Evolutionary conservation across 106 monocot genomes (phyloP).

Genomic region (Chionographis japonica): DNA sequence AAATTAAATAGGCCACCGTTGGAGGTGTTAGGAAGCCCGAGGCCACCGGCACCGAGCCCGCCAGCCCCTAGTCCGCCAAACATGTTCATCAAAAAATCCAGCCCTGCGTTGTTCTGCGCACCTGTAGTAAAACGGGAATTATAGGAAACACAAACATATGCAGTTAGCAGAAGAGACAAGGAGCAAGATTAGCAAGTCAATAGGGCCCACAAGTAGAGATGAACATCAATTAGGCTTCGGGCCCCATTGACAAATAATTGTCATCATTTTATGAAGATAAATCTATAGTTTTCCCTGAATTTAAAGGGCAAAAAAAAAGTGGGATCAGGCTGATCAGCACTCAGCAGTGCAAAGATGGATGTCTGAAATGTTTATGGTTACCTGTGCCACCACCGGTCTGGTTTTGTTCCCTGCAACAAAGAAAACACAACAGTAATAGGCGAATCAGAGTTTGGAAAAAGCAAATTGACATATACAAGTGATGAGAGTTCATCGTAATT

Average conservation of each 20-base stretch:
- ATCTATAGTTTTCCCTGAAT: no score
- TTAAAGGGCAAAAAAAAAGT: no score
- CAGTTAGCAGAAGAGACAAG: no score
- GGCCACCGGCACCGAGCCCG: conserved; percentile 52
- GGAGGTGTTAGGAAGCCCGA: conserved; percentile 34
- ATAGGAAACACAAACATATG: background rate
- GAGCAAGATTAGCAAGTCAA: background rate
- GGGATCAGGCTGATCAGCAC: no score
- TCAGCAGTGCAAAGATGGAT: no score
- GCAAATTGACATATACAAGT: background rate
- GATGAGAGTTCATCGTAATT: no score
- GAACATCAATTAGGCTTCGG: background rate
- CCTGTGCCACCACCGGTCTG: conserved; percentile 57
- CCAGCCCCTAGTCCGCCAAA: conserved; percentile 73
- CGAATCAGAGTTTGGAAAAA: background rate
- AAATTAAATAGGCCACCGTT: conserved; percentile 30
- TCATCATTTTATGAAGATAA: no score
- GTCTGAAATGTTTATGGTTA: conserved; percentile 10
- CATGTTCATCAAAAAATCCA: conserved; percentile 86
- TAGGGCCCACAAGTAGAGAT: no score
- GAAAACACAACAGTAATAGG: background rate
- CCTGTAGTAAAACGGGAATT: conserved; percentile 10
- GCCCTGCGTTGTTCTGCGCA: conserved; percentile 21
- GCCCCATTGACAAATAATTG: no score
- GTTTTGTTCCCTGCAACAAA: conserved; percentile 64